Percentiles rank a stretch among this genome's conserved stretches.
phyloP scores from a whole-genome alignment of 768 basidiomycete species.

The Tylopilus rubrobrunneus region DNA sequence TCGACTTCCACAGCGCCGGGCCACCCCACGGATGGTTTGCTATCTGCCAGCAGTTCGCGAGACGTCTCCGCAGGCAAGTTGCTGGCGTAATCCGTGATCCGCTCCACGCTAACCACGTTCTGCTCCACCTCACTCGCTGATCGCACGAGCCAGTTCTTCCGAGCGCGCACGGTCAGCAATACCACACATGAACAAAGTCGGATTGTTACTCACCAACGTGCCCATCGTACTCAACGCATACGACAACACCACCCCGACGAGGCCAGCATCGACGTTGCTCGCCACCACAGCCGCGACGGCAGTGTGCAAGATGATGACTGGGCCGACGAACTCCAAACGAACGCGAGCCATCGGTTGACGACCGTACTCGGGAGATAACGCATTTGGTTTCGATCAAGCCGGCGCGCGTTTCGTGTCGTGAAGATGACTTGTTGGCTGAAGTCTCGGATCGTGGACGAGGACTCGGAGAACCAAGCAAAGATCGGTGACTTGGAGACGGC shows the following conservation, averaged over 20 bases:
- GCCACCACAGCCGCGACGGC: conserved; percentile 70
- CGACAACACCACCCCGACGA: conserved; percentile 82
- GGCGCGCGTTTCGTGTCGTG: conserved; percentile 60
- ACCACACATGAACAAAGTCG: too few relatives aligned
- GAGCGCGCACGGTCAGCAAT: background rate
- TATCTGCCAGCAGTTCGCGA: conserved; percentile 58
- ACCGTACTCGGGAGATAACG: conserved; percentile 69
- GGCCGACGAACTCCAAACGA: conserved; percentile 80
- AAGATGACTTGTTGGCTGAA: conserved; percentile 72
- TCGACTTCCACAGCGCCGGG: conserved; percentile 69
- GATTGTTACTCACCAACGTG: conserved; percentile 58
- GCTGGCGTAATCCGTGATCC: conserved; percentile 74
- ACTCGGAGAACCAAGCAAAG: conserved; percentile 85
- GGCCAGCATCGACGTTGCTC: conserved; percentile 77
- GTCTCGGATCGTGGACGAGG: conserved; percentile 73
- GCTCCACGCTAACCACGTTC: conserved; percentile 86
- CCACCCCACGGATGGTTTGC: conserved; percentile 58
- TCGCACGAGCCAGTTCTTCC: conserved; percentile 77
- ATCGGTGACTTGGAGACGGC: conserved; percentile 89
- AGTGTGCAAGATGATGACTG: conserved; percentile 71
- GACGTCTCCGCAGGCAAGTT: conserved; percentile 72
- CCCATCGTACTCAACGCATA: conserved; percentile 83
- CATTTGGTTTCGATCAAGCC: conserved; percentile 84
- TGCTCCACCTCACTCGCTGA: conserved; percentile 87
- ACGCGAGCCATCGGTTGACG: conserved; percentile 85